Conservation (phyloP, 2,329 filamentous ascomycete genomes). For the Cordyceps tenuipes region DNA sequence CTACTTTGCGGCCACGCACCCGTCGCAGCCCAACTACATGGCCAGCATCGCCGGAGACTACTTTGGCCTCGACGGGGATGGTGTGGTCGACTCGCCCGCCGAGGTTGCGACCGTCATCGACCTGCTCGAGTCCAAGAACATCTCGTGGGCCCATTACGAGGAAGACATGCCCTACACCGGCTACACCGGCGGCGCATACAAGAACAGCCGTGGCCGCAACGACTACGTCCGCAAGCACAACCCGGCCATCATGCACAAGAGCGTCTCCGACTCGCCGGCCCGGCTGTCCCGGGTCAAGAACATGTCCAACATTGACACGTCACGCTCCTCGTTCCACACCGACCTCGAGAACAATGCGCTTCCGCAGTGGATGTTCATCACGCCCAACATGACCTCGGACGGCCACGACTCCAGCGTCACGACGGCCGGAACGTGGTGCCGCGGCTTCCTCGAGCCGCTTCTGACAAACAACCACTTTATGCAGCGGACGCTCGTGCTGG, state of each 20-base stretch:
- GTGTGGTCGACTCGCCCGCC: slow-evolving; percentile 43
- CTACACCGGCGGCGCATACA: slow-evolving; percentile 54
- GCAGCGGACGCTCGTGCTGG: slow-evolving; percentile 63
- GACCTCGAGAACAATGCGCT: slow-evolving; percentile 56
- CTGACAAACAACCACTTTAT: slow-evolving; percentile 63
- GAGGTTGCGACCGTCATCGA: slow-evolving; percentile 61
- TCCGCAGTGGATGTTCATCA: slow-evolving; percentile 66
- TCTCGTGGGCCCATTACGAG: slow-evolving; percentile 66
- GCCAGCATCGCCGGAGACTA: slow-evolving; percentile 54
- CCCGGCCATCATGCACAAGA: slow-evolving; percentile 56
- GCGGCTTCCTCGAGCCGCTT: slow-evolving; percentile 61
- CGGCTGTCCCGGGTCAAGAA: slow-evolving; percentile 67
- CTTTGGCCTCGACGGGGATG: slow-evolving; percentile 54
- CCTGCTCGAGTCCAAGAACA: slow-evolving; percentile 54
- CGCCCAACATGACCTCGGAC: slow-evolving; percentile 67
- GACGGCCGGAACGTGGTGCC: slow-evolving; percentile 59
- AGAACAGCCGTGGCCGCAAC: slow-evolving; percentile 58
- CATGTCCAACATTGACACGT: slow-evolving; percentile 37
- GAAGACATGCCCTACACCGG: slow-evolving; percentile 71
- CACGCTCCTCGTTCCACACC: slow-evolving; percentile 48
- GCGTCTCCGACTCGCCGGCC: slow-evolving; percentile 47
- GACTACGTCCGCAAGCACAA: slow-evolving; percentile 83
- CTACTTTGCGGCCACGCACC: slow-evolving; percentile 50
- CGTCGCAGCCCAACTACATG: slow-evolving; percentile 62
- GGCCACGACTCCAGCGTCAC: slow-evolving; percentile 70